Percentiles rank a stretch among this genome's conserved stretches.
phyloP scores from a whole-genome alignment of 805 yeast genomes.

The Metschnikowia shivogae region DNA sequence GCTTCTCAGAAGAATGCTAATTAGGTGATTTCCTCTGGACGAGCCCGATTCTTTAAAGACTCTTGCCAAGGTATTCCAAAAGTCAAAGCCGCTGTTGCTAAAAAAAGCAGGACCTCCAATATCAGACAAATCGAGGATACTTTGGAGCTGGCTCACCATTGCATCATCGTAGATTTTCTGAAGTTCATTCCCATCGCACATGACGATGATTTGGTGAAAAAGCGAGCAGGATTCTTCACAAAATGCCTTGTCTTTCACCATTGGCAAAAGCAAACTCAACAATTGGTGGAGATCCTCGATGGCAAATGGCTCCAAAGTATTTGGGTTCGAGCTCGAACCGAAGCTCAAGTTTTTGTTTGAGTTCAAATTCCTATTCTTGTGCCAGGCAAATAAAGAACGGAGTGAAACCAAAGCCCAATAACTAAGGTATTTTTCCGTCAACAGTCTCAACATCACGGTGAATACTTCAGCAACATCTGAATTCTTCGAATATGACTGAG shows the following conservation, averaged over 20 bases:
- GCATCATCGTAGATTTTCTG: constrained; percentile 32
- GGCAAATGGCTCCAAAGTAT: neutral
- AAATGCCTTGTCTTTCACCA: constrained; percentile 28
- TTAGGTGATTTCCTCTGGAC: constrained; percentile 14
- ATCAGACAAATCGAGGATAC: constrained; percentile 50
- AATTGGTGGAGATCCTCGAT: constrained; percentile 16
- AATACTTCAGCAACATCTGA: neutral
- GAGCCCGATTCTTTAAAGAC: constrained; percentile 33
- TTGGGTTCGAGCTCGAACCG: neutral
- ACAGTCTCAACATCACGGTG: neutral
- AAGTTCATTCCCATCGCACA: constrained; percentile 10
- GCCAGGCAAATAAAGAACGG: constrained; percentile 3
- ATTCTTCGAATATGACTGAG: neutral
- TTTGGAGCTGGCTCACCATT: constrained; percentile 44
- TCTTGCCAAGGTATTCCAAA: constrained; percentile 24
- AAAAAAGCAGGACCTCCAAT: constrained; percentile 53
- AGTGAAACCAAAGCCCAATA: constrained; percentile 27
- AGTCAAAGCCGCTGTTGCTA: neutral
- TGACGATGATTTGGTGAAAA: constrained; percentile 15
- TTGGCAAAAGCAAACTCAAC: constrained; percentile 33
- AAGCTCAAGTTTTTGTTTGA: too few species aligned
- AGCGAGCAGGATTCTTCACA: constrained; percentile 30
- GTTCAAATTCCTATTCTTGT: neutral
- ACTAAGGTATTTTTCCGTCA: constrained; percentile 8
- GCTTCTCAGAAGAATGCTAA: constrained; percentile 20